phyloP scores from a whole-genome alignment of 805 yeast genomes.

The Yarrowia bubula region DNA sequence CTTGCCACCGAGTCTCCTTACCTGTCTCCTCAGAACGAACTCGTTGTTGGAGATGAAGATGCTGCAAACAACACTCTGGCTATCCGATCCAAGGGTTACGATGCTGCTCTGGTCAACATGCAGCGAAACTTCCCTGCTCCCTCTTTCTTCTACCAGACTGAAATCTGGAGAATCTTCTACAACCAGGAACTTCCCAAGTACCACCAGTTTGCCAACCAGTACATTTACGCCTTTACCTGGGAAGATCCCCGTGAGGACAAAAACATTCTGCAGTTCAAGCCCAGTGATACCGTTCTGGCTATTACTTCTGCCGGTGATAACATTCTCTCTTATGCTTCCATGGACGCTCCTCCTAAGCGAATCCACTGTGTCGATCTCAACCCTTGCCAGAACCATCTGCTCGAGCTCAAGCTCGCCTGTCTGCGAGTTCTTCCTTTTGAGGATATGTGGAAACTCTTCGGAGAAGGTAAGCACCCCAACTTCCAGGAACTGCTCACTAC shows the following conservation, averaged over 20 bases:
- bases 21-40: slow-evolving; percentile 55
- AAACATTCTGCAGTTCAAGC: slow-evolving; percentile 56
- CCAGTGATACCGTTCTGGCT: slow-evolving; percentile 71
- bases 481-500: slow-evolving; percentile 52
- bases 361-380: slow-evolving; percentile 84
- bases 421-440: slow-evolving; percentile 55
- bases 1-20: slow-evolving; percentile 82
- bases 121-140: slow-evolving; percentile 73
- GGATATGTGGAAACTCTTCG: slow-evolving; percentile 73
- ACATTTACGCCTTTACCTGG: slow-evolving; percentile 87
- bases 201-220: slow-evolving; percentile 71
- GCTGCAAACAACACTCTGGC: slow-evolving; percentile 24
- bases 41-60: slow-evolving; percentile 30
- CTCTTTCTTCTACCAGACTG: slow-evolving; percentile 72
- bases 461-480: slow-evolving; percentile 62
- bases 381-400: slow-evolving; percentile 77
- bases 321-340: slow-evolving; percentile 66
- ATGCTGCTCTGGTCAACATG: slow-evolving; percentile 65
- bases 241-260: slow-evolving; percentile 85
- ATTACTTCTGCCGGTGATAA: slow-evolving; percentile 88
- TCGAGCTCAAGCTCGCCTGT: slow-evolving; percentile 75
- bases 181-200: slow-evolving; percentile 68
- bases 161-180: slow-evolving; percentile 76
- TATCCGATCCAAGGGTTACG: slow-evolving; percentile 58
- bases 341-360: slow-evolving; percentile 69